phyloP scores from a whole-genome alignment of 2,329 filamentous ascomycete species.

The Pseudomassariella vexata region DNA sequence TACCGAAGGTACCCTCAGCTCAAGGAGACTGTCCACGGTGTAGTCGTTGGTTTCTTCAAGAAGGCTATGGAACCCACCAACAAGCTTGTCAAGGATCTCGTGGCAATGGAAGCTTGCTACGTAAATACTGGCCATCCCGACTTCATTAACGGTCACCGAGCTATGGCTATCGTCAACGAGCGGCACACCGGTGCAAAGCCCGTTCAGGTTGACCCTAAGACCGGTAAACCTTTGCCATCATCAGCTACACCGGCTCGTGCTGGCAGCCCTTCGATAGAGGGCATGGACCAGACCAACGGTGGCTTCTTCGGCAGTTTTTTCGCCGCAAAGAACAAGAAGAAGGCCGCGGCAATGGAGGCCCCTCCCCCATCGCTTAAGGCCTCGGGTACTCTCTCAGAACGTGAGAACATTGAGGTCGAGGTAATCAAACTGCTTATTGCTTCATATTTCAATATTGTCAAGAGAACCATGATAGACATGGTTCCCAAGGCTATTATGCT shows the following conservation, averaged over 20 bases:
- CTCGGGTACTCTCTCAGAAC: conserved; percentile 86
- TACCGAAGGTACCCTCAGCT: conserved; percentile 90
- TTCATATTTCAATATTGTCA: conserved; percentile 97
- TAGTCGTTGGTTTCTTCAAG: conserved; percentile 94
- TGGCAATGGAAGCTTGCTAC: conserved; percentile 94
- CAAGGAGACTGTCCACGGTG: conserved; percentile 93
- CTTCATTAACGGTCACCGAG: conserved; percentile 92
- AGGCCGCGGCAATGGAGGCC: conserved; percentile 98
- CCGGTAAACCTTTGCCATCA: conserved; percentile 81
- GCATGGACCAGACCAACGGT: conserved; percentile 43
- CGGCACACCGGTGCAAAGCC: conserved; percentile 76
- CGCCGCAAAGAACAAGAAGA: conserved; percentile 99
- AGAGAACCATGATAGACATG: conserved; percentile 99
- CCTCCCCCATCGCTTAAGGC: conserved; percentile 91
- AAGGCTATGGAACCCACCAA: conserved; percentile 98
- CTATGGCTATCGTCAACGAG: conserved; percentile 98
- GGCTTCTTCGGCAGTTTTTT: conserved; percentile 99
- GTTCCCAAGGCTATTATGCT: conserved; percentile 99
- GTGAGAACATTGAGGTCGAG: conserved; percentile 92
- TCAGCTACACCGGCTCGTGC: conserved; percentile 63
- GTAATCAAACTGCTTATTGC: conserved; percentile 97
- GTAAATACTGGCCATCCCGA: conserved; percentile 98
- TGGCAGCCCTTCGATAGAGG: conserved; percentile 64
- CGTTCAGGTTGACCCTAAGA: conserved; percentile 96
- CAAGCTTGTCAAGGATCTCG: conserved; percentile 89